phyloP scores from a whole-genome alignment of 805 yeast genomes.

The Yarrowia yakushimensis region DNA sequence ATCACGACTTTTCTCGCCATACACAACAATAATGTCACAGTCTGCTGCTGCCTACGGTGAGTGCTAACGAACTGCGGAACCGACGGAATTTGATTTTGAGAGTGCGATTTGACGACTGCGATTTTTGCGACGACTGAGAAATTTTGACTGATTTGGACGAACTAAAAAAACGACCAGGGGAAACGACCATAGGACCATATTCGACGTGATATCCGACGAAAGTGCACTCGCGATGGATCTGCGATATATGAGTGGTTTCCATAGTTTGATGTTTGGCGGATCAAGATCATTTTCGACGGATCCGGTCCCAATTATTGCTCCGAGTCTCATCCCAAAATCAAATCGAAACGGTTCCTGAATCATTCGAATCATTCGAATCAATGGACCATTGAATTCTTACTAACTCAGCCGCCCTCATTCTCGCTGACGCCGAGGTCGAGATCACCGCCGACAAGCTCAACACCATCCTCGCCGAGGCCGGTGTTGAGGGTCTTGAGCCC shows the following conservation, averaged over 20 bases:
- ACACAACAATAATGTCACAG: constrained; percentile 43
- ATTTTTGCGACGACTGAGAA: neutral
- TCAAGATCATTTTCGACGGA: neutral
- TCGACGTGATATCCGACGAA: neutral
- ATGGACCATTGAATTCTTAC: neutral
- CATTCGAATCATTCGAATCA: neutral
- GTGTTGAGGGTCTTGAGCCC: constrained; percentile 65
- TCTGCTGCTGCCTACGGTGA: constrained; percentile 79
- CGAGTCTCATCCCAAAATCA: neutral
- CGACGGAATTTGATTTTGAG: constrained; percentile 14
- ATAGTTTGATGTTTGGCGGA: neutral
- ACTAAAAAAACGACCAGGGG: neutral
- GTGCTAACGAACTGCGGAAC: constrained; percentile 19
- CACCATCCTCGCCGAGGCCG: constrained; percentile 76
- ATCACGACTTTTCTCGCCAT: constrained; percentile 25
- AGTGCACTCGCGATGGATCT: neutral
- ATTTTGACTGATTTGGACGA: neutral
- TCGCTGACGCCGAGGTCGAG: constrained; percentile 96
- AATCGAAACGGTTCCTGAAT: neutral
- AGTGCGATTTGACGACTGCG: neutral
- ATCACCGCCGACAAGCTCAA: constrained; percentile 82
- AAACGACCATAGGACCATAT: neutral
- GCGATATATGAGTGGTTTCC: neutral
- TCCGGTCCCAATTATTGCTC: neutral
- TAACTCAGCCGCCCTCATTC: constrained; percentile 79